Evolutionary conservation across 306 rosid genomes (phyloP).

Genomic region (Ziziphus jujuba): DNA sequence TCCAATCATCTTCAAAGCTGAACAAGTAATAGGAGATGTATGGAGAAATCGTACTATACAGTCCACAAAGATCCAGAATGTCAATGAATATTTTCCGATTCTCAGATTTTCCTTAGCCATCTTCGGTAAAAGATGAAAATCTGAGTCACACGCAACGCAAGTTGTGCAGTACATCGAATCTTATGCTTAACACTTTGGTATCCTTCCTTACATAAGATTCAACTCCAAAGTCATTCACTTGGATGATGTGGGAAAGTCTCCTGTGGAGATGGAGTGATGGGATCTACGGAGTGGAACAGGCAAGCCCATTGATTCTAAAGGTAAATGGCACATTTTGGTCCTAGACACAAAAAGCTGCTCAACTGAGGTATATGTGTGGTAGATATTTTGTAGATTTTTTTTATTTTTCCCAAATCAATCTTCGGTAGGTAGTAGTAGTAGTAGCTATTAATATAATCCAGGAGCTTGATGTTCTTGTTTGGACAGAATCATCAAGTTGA

Average conservation of each 20-base stretch:
- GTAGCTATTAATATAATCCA: too few species aligned
- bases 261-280: constrained; percentile 38
- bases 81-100: constrained; percentile 22
- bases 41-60: constrained; percentile 45
- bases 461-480: too few species aligned
- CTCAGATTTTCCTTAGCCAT: constrained; percentile 57
- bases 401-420: too few species aligned
- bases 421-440: too few species aligned
- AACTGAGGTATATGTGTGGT: constrained; percentile 22
- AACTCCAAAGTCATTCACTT: constrained; percentile 41
- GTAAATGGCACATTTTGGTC: constrained; percentile 44
- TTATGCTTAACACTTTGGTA: constrained; percentile 43
- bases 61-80: constrained; percentile 50
- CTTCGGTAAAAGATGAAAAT: constrained; percentile 26
- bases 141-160: constrained; percentile 35
- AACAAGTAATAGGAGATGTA: constrained; percentile 45
- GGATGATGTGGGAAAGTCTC: constrained; percentile 40
- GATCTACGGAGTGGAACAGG: constrained; percentile 52
- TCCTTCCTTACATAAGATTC: constrained; percentile 41
- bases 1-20: constrained; percentile 46
- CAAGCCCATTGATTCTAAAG: constrained; percentile 43
- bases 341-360: constrained; percentile 35
- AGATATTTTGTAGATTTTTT: background rate
- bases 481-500: constrained; percentile 43
- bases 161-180: constrained; percentile 39